A percentile compares a stretch with the other conserved stretches of the same genome.
phyloP scores from a whole-genome alignment of 495 filamentous ascomycete genomes.

The Trichoderma parareesei region DNA sequence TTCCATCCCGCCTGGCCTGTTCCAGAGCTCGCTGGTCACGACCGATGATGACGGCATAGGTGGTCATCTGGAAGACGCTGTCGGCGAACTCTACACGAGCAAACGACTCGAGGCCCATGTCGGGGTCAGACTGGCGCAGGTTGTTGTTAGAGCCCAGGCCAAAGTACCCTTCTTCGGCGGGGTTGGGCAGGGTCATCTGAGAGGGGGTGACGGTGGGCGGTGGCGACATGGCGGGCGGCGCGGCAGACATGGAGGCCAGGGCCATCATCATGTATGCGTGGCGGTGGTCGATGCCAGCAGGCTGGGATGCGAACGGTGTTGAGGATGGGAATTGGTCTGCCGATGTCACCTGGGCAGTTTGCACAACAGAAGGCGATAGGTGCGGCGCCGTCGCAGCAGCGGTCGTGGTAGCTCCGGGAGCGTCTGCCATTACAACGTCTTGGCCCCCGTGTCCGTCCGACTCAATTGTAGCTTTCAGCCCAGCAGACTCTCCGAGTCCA shows the following conservation, averaged over 20 bases:
- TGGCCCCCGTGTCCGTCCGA: not conserved
- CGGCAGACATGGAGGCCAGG: constrained; percentile 20
- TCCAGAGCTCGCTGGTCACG: constrained; percentile 37
- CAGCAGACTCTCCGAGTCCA: not conserved
- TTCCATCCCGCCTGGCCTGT: constrained; percentile 34
- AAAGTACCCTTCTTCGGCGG: constrained; percentile 14
- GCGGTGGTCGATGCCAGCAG: constrained; percentile 16
- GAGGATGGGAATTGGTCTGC: not conserved
- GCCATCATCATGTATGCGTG: constrained; percentile 20
- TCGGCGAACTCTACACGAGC: constrained; percentile 44
- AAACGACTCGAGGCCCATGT: constrained; percentile 39
- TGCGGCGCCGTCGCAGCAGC: not conserved
- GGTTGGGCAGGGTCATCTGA: constrained; percentile 22
- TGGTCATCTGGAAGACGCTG: constrained; percentile 45
- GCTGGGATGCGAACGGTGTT: constrained; percentile 5
- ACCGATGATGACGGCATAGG: constrained; percentile 42
- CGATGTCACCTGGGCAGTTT: not conserved
- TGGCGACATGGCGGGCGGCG: constrained; percentile 19
- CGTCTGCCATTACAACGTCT: not conserved
- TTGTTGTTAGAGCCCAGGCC: constrained; percentile 14
- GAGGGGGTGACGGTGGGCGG: constrained; percentile 24
- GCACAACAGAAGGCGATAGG: not conserved
- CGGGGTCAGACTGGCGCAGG: constrained; percentile 18
- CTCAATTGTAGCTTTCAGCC: not conserved
- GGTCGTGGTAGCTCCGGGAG: not conserved